These are phyloP conservation scores for Mariannaea elegans DNA, from an alignment of 2,329 filamentous ascomycete species.

Conservation along the genomic window DNA sequence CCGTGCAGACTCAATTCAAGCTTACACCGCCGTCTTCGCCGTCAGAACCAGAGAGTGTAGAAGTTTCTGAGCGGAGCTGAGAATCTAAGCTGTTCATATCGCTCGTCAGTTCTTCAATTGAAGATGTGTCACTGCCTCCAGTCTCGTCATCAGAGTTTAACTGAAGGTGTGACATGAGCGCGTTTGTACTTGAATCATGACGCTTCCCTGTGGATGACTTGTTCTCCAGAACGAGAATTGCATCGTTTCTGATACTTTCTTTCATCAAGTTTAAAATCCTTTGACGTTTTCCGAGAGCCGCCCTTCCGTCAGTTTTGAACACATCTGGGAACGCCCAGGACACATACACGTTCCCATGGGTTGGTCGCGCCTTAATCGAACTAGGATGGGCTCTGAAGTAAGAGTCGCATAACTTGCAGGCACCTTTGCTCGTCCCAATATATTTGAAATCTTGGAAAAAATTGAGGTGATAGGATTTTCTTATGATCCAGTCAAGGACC, in stretches of 20 bases:
- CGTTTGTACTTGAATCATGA: slow-evolving; percentile 45
- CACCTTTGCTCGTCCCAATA: slow-evolving; percentile 53
- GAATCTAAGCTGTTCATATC: slow-evolving; percentile 21
- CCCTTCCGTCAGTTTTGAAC: slow-evolving; percentile 11
- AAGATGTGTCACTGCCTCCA: slow-evolving; percentile 9
- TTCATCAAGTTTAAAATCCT: slow-evolving; percentile 40
- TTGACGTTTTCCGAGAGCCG: slow-evolving; percentile 23
- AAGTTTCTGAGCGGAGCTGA: neutral
- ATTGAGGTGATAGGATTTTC: neutral
- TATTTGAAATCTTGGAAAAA: slow-evolving; percentile 48
- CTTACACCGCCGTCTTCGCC: slow-evolving; percentile 30
- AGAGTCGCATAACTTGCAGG: slow-evolving; percentile 49
- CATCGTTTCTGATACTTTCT: slow-evolving; percentile 39
- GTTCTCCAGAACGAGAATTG: slow-evolving; percentile 39
- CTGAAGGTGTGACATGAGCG: slow-evolving; percentile 17
- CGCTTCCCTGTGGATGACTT: slow-evolving; percentile 38
- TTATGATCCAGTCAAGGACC: slow-evolving; percentile 38
- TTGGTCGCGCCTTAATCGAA: slow-evolving; percentile 40
- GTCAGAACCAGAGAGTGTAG: slow-evolving; percentile 21
- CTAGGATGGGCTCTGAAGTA: slow-evolving; percentile 45
- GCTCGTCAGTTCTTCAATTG: slow-evolving; percentile 28
- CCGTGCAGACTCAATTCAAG: neutral
- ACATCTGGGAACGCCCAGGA: slow-evolving; percentile 51
- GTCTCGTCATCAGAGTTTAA: slow-evolving; percentile 25
- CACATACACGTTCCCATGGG: slow-evolving; percentile 50